phyloP scores from a whole-genome alignment of 176 grass and related monocot genomes.

The Elaeis guineensis region DNA sequence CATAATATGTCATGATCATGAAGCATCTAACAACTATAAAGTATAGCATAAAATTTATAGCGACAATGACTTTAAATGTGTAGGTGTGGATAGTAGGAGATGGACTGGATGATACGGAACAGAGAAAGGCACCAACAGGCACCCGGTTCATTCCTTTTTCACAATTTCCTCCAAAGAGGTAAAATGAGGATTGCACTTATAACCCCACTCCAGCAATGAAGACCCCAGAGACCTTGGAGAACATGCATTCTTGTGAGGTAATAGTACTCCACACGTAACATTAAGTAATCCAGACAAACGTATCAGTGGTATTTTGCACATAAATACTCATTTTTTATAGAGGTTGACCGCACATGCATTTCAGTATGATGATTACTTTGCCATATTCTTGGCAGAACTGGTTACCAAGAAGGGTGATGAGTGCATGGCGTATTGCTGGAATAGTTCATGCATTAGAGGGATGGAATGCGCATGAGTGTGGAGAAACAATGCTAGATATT shows the following conservation, averaged over 20 bases:
- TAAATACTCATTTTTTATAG: too few species aligned
- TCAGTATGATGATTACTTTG: neutral
- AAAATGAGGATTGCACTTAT: conserved; percentile 54
- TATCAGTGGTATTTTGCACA: too few species aligned
- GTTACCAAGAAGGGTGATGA: conserved; percentile 92
- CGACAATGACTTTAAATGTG: too few species aligned
- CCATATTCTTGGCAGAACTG: conserved; percentile 53
- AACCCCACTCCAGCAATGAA: conserved; percentile 55
- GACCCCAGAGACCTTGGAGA: conserved; percentile 60
- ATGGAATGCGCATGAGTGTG: conserved; percentile 59
- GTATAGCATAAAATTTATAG: too few species aligned
- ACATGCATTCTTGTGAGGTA: conserved; percentile 18
- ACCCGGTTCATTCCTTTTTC: conserved; percentile 66
- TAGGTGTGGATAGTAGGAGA: conserved; percentile 74
- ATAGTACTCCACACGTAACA: too few species aligned
- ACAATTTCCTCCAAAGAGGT: conserved; percentile 53
- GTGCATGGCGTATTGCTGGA: conserved; percentile 65
- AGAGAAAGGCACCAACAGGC: conserved; percentile 52
- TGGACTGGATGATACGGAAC: conserved; percentile 42
- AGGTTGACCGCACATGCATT: too few species aligned
- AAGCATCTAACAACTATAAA: too few species aligned
- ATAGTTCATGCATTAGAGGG: conserved; percentile 76
- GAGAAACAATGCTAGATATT: conserved; percentile 49
- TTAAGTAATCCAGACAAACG: too few species aligned
- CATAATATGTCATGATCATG: too few species aligned